These are phyloP conservation scores for Fusarium proliferatum DNA, from an alignment of 2,329 filamentous ascomycete genomes.

Conservation along the genomic window DNA sequence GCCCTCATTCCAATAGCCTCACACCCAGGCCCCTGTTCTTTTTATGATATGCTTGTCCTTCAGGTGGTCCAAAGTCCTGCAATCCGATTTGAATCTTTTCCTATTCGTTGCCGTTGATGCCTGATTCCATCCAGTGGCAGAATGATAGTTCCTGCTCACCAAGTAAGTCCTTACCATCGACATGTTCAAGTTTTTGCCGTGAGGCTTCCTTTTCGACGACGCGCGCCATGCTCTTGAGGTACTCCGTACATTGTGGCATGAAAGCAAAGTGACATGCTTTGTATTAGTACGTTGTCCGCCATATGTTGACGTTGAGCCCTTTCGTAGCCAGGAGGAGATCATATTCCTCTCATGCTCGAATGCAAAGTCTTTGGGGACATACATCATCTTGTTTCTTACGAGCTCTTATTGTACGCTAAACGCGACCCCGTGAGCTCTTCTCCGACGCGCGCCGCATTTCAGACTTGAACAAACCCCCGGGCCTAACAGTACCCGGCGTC, in stretches of 20 bases:
- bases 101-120: background rate
- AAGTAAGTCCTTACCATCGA: background rate
- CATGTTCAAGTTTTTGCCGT: background rate
- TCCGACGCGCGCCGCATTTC: slow-evolving; percentile 31
- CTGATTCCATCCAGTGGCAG: slow-evolving; percentile 10
- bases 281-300: background rate
- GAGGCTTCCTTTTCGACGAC: slow-evolving; percentile 5
- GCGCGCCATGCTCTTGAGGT: slow-evolving; percentile 24
- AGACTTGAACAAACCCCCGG: slow-evolving; percentile 25
- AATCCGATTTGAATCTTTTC: slow-evolving; percentile 16
- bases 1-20: slow-evolving; percentile 39
- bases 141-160: background rate
- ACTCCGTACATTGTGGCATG: slow-evolving; percentile 20
- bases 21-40: slow-evolving; percentile 39
- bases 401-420: slow-evolving; percentile 39
- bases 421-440: slow-evolving; percentile 42
- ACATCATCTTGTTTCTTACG: slow-evolving; percentile 11
- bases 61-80: slow-evolving; percentile 11
- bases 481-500: slow-evolving; percentile 37
- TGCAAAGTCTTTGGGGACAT: slow-evolving; percentile 3
- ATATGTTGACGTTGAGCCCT: background rate
- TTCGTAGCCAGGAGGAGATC: slow-evolving; percentile 27
- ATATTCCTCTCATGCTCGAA: slow-evolving; percentile 9
- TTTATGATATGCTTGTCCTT: slow-evolving; percentile 22
- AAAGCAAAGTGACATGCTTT: slow-evolving; percentile 6